Percentiles rank a stretch among this genome's conserved stretches.
Evolutionary conservation across 2,329 filamentous ascomycete species (phyloP).

Genomic region (Aspergillus calidoustus): DNA sequence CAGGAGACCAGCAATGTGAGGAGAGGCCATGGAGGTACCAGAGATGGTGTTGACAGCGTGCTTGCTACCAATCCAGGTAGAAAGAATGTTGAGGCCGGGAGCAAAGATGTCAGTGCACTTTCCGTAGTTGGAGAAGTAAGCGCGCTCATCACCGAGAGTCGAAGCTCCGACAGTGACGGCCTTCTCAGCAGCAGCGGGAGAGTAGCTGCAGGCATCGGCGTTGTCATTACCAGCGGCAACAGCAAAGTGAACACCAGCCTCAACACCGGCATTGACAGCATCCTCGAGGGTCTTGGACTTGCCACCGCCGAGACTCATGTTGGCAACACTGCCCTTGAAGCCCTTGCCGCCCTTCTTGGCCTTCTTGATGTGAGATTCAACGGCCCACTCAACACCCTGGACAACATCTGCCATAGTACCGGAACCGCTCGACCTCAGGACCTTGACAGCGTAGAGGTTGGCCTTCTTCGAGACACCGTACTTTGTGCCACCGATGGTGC

Average conservation of each 20-base stretch:
- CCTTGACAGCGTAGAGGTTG: slow-evolving; percentile 95
- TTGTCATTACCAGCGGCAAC: slow-evolving; percentile 99
- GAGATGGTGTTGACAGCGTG: slow-evolving; percentile 98
- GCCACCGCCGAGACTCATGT: slow-evolving; percentile 98
- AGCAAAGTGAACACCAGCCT: slow-evolving; percentile 92
- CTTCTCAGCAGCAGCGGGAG: slow-evolving; percentile 86
- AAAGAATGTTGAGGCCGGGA: slow-evolving; percentile 93
- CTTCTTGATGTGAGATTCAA: slow-evolving; percentile 75
- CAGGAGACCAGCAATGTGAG: slow-evolving; percentile 92
- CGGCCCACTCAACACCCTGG: slow-evolving; percentile 96
- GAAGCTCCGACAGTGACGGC: slow-evolving; percentile 96
- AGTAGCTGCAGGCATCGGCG: slow-evolving; percentile 99
- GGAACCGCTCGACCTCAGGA: slow-evolving; percentile 94
- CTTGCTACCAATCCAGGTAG: slow-evolving; percentile 97
- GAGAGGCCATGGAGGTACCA: slow-evolving; percentile 98
- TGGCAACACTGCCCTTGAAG: slow-evolving; percentile 98
- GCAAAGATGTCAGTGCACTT: slow-evolving; percentile 99
- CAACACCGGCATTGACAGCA: slow-evolving; percentile 91
- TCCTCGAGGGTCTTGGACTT: slow-evolving; percentile 91
- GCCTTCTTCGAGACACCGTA: slow-evolving; percentile 99
- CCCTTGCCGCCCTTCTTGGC: slow-evolving; percentile 80
- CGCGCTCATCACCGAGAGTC: slow-evolving; percentile 89
- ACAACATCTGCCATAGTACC: slow-evolving; percentile 99
- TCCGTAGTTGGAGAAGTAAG: slow-evolving; percentile 99
- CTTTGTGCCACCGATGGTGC: slow-evolving; percentile 96